Percentiles rank a stretch among this genome's conserved stretches.
phyloP scores from a whole-genome alignment of 73 alveolate species.

The Effrenium voratum region DNA sequence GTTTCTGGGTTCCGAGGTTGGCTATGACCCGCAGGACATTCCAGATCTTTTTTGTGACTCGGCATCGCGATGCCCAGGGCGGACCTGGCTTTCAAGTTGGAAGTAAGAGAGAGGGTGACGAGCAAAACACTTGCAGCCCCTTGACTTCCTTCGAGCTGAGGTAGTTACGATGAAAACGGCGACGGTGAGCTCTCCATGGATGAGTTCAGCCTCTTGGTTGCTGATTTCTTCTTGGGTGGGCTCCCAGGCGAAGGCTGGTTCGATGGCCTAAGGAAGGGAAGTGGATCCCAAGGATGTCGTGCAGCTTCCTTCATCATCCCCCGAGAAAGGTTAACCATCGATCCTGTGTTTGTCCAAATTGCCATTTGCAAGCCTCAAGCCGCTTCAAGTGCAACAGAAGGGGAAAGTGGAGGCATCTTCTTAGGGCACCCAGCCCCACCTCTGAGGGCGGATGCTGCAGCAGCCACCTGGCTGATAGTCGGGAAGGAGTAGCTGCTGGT shows the following conservation, averaged over 20 bases:
- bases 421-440: background rate
- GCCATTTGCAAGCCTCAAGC: too few species aligned
- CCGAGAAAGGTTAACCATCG: too few species aligned
- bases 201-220: slow-evolving; percentile 27
- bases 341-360: too few species aligned
- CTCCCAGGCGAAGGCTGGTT: background rate
- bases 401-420: background rate
- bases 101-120: too few species aligned
- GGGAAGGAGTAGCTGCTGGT: too few species aligned
- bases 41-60: slow-evolving; percentile 59
- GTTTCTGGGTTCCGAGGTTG: slow-evolving; percentile 4
- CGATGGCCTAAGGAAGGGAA: background rate
- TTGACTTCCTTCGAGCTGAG: too few species aligned
- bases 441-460: slow-evolving; percentile 85
- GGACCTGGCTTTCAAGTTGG: too few species aligned
- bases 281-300: too few species aligned
- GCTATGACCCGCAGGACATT: slow-evolving; percentile 86
- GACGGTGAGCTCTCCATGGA: slow-evolving; percentile 92
- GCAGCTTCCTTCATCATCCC: too few species aligned
- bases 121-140: too few species aligned
- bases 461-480: slow-evolving; percentile 29
- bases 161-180: slow-evolving; percentile 87
- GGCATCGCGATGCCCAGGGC: too few species aligned
- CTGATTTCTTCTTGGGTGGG: background rate
- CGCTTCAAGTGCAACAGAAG: too few species aligned